Base-by-base conservation (phyloP, 345 rosid genomes). In the Eucalyptus polybractea region DNA sequence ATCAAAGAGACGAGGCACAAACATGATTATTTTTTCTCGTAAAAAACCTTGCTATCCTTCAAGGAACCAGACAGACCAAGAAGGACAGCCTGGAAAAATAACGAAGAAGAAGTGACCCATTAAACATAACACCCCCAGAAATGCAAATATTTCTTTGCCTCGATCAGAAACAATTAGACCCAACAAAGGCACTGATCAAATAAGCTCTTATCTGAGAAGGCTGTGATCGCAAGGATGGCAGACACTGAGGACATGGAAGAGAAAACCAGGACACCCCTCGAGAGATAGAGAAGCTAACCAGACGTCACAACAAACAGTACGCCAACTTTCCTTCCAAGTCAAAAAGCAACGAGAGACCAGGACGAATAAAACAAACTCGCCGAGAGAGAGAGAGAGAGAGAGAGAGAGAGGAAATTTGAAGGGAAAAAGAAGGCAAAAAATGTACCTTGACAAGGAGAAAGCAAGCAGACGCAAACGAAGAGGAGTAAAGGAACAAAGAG, bases 361-460 rank as follows among this genome's bases (percentile, higher is more conserved):
- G 42, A 50, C 45, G 65, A 65, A 16, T n/a, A 88, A 13, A 31
- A 3, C 37, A 87, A 87, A 37, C 25, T 42, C 87, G 45, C 85
- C 29, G 47, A 72, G 47, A 37, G 83, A 88, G 86, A 88, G 54
- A 80, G 87, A 58, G 89, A 89, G 14, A 37, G 87, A 80, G 62
- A 50, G 51, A 49, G 50, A 56, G n/a, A 22, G 81, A 19, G 45
- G 87, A 45, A 49, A 91, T 40, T 76, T 76, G 85, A 25, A 22
- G 47, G 47, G 9, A 76, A 40, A 40, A 76, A 76, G 47, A 76
- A 21, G 47, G 85, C 8, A 21, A 76, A 76, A 21, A 40, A 21
- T 21, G 47, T 21, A 76, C 96, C 96, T 94, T 93, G 94, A 91
- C 89, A 90, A 33, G 95, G 91, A 86, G 94, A 91, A 90, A 91